Base-by-base conservation (phyloP, 495 filamentous ascomycete genomes). In the Xanthoparmelia taractica region DNA sequence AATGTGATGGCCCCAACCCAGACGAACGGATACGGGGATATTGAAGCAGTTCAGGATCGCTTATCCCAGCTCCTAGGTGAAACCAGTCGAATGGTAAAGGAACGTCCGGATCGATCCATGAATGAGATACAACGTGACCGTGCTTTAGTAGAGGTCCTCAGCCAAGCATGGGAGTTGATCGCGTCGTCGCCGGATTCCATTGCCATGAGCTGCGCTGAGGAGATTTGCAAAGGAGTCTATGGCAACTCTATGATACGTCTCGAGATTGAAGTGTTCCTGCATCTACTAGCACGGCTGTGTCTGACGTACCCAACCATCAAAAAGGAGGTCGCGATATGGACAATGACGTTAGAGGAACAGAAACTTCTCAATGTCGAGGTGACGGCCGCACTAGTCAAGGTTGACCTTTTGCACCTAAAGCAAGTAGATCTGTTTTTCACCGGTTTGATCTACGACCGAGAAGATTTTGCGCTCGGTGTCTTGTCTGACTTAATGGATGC, bases 231-330 rank as follows among this genome's bases (percentile, higher is more conserved):
- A 13, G 78, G 80, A 20, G 78, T 97, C 6, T 94, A 85, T 67
- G 74, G 77, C 43, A 82, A 87, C 56, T 74, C 73, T 1, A 75
- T 79, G 56, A 80, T 79, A 41, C 80, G 80, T 17, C 73, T 96
- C 37, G 86, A 92, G 63, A 79, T 96, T 43, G 92, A 97, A 71
- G 83, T 90, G 50, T 80, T 97, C 18, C 90, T 92, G 0, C 84
- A 91, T 60, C 77, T 97, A 12, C 81, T 99, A 20, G 81, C 87
- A 60, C 86, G 86, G 61, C 74, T 96, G n/a, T 91, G 88, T 71
- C 84, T 90, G 66, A 82, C 92, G 69, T 89, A 87, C 38, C 81
- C 83, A 8, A 79, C 83, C 36, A 89, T 91, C 54, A 84, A 84
- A n/a, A 82, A 87, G n/a, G 82, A 86, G 45, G 80, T 90, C 59